Evolutionary conservation across 305 asterid genomes (phyloP).

Genomic region (Andrographis paniculata): DNA sequence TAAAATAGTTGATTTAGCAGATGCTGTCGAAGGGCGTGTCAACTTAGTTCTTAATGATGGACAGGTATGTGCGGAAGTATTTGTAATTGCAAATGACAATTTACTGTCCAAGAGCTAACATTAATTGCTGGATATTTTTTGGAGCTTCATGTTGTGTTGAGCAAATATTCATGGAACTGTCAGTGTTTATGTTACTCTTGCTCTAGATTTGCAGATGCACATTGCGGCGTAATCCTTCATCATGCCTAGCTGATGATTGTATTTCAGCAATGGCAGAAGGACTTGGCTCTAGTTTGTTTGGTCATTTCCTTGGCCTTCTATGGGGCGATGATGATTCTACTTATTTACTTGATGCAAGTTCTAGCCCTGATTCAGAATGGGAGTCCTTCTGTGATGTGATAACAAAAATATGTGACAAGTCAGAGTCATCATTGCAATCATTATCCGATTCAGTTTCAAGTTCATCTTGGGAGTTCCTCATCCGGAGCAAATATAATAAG

Average conservation of each 20-base stretch:
- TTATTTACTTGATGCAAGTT: constrained; percentile 39
- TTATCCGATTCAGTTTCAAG: constrained; percentile 33
- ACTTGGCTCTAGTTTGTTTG: constrained; percentile 49
- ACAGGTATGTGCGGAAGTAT: constrained; percentile 38
- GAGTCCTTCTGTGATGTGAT: constrained; percentile 57
- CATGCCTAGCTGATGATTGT: constrained; percentile 80
- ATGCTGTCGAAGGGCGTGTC: constrained; percentile 77
- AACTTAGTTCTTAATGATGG: constrained; percentile 59
- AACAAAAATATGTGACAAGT: constrained; percentile 35
- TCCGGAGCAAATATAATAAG: constrained; percentile 61
- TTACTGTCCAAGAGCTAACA: no score
- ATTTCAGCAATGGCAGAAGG: constrained; percentile 80
- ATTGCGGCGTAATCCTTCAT: constrained; percentile 69
- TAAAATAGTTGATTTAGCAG: constrained; percentile 61
- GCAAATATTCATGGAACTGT: constrained; percentile 12
- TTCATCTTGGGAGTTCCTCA: constrained; percentile 87
- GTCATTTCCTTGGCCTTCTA: constrained; percentile 61
- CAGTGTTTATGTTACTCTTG: constrained; percentile 5
- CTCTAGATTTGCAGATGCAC: constrained; percentile 71
- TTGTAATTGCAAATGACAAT: no score
- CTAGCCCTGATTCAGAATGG: constrained; percentile 75
- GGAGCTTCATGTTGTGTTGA: constrained; percentile 8
- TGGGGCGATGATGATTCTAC: constrained; percentile 60
- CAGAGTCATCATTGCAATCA: constrained; percentile 23
- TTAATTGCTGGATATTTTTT: no score